phyloP scores from a whole-genome alignment of 2,329 filamentous ascomycete species.

The Penicillium sp. region DNA sequence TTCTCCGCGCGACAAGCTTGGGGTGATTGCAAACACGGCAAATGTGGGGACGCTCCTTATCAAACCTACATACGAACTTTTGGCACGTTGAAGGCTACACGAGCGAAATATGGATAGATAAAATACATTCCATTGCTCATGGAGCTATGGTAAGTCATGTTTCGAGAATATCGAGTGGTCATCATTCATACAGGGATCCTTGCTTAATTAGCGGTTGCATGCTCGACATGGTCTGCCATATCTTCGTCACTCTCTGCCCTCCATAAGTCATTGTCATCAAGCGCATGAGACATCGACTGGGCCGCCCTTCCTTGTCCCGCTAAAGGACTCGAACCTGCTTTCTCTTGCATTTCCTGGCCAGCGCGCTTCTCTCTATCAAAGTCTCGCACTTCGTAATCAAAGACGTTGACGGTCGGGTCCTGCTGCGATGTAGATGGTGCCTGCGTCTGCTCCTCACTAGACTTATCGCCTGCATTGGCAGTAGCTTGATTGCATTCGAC shows the following conservation, averaged over 20 bases:
- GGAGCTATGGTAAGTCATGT: background rate
- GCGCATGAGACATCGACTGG: slow-evolving; percentile 1
- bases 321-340: slow-evolving; percentile 24
- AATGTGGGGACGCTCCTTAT: slow-evolving; percentile 20
- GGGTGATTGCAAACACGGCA: slow-evolving; percentile 23
- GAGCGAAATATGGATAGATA: background rate
- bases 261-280: slow-evolving; percentile 11
- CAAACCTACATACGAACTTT: background rate
- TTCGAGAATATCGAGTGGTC: slow-evolving; percentile 6
- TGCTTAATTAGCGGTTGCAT: background rate
- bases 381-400: slow-evolving; percentile 39
- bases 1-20: slow-evolving; percentile 2
- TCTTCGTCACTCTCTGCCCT: slow-evolving; percentile 10
- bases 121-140: background rate
- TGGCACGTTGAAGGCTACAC: background rate
- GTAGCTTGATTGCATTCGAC: slow-evolving; percentile 31
- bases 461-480: slow-evolving; percentile 2
- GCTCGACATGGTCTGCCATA: slow-evolving; percentile 14
- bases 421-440: background rate
- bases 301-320: background rate
- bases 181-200: slow-evolving; percentile 12
- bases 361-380: slow-evolving; percentile 34
- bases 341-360: slow-evolving; percentile 44
- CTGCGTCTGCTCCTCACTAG: slow-evolving; percentile 3
- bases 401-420: slow-evolving; percentile 34